Evolutionary conservation across 1,284 basidiomycete species (phyloP).

Genomic region (Xerocomus amazonicus): DNA sequence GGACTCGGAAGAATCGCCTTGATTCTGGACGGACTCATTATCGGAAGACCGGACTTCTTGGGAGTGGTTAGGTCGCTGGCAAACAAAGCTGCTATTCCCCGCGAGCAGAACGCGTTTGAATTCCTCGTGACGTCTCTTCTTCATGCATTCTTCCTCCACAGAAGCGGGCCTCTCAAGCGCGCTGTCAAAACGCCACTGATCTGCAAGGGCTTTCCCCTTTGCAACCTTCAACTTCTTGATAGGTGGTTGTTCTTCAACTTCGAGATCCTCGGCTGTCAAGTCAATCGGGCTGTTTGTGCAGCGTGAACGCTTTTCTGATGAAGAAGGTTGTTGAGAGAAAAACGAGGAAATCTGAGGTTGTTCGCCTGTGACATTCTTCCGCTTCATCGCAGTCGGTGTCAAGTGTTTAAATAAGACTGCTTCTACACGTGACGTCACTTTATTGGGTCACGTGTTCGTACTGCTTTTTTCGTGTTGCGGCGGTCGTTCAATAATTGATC

Average conservation of each 20-base stretch:
- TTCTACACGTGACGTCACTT: slow-evolving; percentile 16
- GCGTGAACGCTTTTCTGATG: slow-evolving; percentile 28
- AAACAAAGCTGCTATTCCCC: slow-evolving; percentile 38
- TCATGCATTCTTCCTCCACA: slow-evolving; percentile 17
- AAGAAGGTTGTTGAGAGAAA: slow-evolving; percentile 40
- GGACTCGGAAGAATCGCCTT: slow-evolving; percentile 29
- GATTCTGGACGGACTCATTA: slow-evolving; percentile 24
- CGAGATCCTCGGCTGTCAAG: slow-evolving; percentile 45
- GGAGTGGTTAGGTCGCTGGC: slow-evolving; percentile 4
- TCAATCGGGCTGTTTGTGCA: slow-evolving; percentile 46
- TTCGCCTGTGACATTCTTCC: slow-evolving; percentile 12
- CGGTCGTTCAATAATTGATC: no score
- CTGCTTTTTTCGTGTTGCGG: slow-evolving; percentile 4
- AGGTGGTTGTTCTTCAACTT: slow-evolving; percentile 34
- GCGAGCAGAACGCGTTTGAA: slow-evolving; percentile 56
- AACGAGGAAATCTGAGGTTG: slow-evolving; percentile 56
- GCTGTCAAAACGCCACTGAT: slow-evolving; percentile 38
- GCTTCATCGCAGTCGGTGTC: slow-evolving; percentile 20
- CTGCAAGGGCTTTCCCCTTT: slow-evolving; percentile 14
- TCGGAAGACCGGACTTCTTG: slow-evolving; percentile 12
- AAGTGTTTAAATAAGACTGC: neutral
- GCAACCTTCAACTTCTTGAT: slow-evolving; percentile 37
- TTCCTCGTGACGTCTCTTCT: slow-evolving; percentile 40
- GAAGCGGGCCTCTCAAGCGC: slow-evolving; percentile 12
- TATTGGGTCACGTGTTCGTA: slow-evolving; percentile 24